Percentiles rank a stretch among this genome's conserved stretches.
Conservation (phyloP, 768 basidiomycete genomes). For the Hygrocybe coccinea region DNA sequence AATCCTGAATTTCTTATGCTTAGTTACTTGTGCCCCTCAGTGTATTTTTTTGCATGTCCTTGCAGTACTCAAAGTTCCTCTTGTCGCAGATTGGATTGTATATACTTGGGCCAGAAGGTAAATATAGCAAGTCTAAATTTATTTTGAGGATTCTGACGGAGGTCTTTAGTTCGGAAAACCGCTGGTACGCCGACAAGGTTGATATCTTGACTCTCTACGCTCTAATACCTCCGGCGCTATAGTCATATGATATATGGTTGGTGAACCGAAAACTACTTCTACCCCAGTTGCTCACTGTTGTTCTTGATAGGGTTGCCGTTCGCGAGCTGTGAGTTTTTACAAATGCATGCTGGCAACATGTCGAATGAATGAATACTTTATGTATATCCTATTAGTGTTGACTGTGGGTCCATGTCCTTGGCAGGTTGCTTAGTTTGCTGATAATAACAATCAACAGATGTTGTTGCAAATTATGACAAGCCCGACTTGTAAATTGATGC, state of each 20-base stretch:
- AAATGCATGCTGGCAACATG: not conserved
- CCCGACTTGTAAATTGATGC: slow-evolving; percentile 66
- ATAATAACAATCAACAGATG: slow-evolving; percentile 40
- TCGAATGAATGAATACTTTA: slow-evolving; percentile 4
- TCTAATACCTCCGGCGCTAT: slow-evolving; percentile 3
- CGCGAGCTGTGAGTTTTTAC: slow-evolving; percentile 61
- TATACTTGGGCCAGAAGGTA: slow-evolving; percentile 93
- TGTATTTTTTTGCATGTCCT: not conserved
- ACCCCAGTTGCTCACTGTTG: not conserved
- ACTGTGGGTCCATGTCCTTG: slow-evolving; percentile 46
- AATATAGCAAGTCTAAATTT: slow-evolving; percentile 7
- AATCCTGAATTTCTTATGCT: not conserved
- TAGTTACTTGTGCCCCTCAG: not conserved
- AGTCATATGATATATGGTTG: slow-evolving; percentile 60
- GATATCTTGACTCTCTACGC: not conserved
- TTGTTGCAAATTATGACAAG: slow-evolving; percentile 64
- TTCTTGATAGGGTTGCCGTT: slow-evolving; percentile 52
- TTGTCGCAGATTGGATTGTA: slow-evolving; percentile 82
- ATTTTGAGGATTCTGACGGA: not conserved
- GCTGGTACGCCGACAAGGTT: slow-evolving; percentile 44
- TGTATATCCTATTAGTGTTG: slow-evolving; percentile 44
- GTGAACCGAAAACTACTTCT: slow-evolving; percentile 7
- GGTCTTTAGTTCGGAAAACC: slow-evolving; percentile 63
- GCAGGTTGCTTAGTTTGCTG: not conserved
- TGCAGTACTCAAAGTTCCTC: not conserved